Base-by-base conservation (phyloP, 2,329 filamentous ascomycete species). In the Trichoderma sp. region DNA sequence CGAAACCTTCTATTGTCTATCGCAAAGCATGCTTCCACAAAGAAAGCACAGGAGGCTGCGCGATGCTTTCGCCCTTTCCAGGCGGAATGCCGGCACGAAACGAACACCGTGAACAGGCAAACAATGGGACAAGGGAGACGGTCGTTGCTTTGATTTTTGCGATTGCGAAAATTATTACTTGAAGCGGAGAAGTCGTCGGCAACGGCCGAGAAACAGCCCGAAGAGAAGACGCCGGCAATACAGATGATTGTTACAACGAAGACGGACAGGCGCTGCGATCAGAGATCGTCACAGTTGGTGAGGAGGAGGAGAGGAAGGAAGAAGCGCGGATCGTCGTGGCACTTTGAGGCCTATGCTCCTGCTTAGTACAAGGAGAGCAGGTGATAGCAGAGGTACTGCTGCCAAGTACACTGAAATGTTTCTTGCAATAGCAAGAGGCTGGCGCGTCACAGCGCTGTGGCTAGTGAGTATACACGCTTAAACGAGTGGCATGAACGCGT, bases 361-460 rank as follows among this genome's bases (percentile, higher is more conserved):
- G n/a, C 39, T 30, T 64, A 65, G 59, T 39, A 47, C 59, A 23
- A 34, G 62, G 43, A 65, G 66, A 53, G 66, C 53, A 59, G 66
- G 66, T 39, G 50, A 68, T 59, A 28, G 23, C 26, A 39, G n/a
- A n/a, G 34, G 28, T 47, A 50, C 55, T 11, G n/a, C 30, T 30
- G 47, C n/a, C n/a, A 53, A 53, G 47, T 53, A 53, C 47, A 53
- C 47, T 53, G 47, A 53, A 53, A 53, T 53, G n/a, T 23, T 53
- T 53, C 47, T 53, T 13, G 47, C 47, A 53, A 23, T 23, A 23
- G n/a, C 47, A 20, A 59, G n/a, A 34, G 57, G 57, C 57, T 59
- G 57, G 57, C 71, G 71, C 67, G 71, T 72, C 66, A 43, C 26
- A 70, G 47, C 47, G 59, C 43, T 59, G 71, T 72, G 71, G 67